These are phyloP conservation scores for Saccharomycopsis olivae DNA, from an alignment of 805 yeast genomes.

Conservation along the genomic window DNA sequence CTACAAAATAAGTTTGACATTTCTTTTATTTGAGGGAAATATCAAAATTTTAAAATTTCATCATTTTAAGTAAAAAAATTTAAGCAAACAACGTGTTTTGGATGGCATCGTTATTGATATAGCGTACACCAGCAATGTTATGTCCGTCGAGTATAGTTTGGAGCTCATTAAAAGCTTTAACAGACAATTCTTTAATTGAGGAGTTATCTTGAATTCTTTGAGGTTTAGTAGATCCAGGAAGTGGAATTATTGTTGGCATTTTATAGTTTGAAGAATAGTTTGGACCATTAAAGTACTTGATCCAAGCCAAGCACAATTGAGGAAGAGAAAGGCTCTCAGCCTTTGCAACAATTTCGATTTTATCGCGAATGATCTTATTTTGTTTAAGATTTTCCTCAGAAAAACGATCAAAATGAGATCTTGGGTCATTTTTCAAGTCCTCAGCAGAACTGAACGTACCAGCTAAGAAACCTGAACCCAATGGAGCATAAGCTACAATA, in stretches of 20 bases:
- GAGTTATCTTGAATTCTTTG: conserved; percentile 55
- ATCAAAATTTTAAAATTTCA: too few relatives aligned
- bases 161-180: conserved; percentile 46
- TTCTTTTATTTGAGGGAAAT: too few relatives aligned
- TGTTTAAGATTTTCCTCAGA: conserved; percentile 41
- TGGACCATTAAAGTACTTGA: conserved; percentile 31
- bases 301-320: conserved; percentile 65
- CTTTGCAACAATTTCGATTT: conserved; percentile 39
- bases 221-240: conserved; percentile 64
- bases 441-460: conserved; percentile 39
- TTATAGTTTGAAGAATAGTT: conserved; percentile 21
- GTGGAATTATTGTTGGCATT: conserved; percentile 55
- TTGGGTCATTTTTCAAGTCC: conserved; percentile 42
- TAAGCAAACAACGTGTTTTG: neutral
- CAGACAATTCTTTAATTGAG: conserved; percentile 35
- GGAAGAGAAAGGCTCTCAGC: conserved; percentile 39
- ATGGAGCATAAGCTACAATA: conserved; percentile 72
- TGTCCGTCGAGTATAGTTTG: conserved; percentile 33
- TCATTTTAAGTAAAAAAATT: too few relatives aligned
- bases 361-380: conserved; percentile 40
- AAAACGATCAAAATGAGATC: conserved; percentile 46
- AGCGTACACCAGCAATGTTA: conserved; percentile 49
- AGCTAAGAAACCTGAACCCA: conserved; percentile 69
- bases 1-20: too few relatives aligned
- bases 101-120: conserved; percentile 23